Base-by-base conservation (phyloP, 2,329 filamentous ascomycete species). In the Cryphonectria parasitica region DNA sequence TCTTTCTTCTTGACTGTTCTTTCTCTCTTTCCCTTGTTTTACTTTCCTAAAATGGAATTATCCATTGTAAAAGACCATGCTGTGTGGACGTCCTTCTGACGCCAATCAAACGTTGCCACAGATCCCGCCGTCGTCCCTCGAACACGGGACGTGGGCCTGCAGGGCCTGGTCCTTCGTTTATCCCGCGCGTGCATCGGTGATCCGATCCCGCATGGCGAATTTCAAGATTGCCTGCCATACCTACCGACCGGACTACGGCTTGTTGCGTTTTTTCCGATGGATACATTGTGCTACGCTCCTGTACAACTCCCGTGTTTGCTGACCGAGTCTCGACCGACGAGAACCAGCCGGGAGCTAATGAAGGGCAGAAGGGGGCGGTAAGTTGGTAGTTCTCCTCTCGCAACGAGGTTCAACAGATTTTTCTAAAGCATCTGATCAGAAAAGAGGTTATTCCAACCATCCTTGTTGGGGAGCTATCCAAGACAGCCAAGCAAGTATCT, bases 151-250 rank as follows among this genome's bases (percentile, higher is more conserved):
- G 22, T n/a, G 7, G 45, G 45, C 8, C 45, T 49, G 8, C n/a
- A n/a, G n/a, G n/a, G n/a, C 19, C 45, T 49, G 8, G 45, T 49
- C 43, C 36, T 39, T 39, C 22, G 10, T 19, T 22, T 49, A 49
- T 70, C 34, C 64, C 61, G 64, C 43, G 43, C 11, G 10, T 65
- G 64, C 45, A 49, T 54, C 45, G 64, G 45, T 49, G 64, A 36
- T 54, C 8, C 45, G 45, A 17, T 19, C 25, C 31, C 25, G 34
- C 45, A 49, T 54, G 19, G 45, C 41, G 19, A 22, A 22, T n/a
- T 49, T 7, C 45, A 19, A 22, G 4, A 22, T 10, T 49, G 45
- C 45, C 45, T 49, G 45, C 45, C 43, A 11, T 15, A 4, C 43
- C 17, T 31, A 52, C 17, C 43, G 43, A 28, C 19, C 64, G 31